Evolutionary conservation across 1,284 basidiomycete species (phyloP), one percentile per base, ranked within the genome.

Genomic region (Moesziomyces parantarcticus): DNA sequence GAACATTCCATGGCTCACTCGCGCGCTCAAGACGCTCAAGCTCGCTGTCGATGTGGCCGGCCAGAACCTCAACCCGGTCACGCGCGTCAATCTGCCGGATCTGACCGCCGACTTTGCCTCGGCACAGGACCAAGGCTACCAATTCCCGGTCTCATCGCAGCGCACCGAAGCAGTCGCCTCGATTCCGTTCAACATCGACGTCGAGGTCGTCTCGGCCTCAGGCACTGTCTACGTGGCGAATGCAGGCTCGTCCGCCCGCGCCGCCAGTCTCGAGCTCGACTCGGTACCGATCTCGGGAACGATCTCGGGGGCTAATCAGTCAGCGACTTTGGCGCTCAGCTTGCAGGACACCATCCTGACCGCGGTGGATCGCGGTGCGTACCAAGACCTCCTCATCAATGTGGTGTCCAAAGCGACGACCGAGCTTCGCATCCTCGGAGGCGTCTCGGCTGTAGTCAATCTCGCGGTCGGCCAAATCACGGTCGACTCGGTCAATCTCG

Each of bases 111-210:
- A 84, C 1, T 85, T 91, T 82, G 84, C 86, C n/a, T 36, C 23
- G 4, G 45, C 60, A 10, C 50, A 47, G 14, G 22, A 45, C 14
- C 49, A 64, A 10, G 50, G 56, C 5, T 79, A 67, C 53, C 55
- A 40, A 2, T 36, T 70, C 3, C 64, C 55, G 6, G 36, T 46
- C 8, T 60, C 52, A 3, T 52, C 46, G 7, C 85, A 88, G 49
- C 84, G 86, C 48, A 90, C 90, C 0, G 66, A 89, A 1, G 91
- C 90, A 13, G 84, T 86, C 60, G 91, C 90, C 79, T 88, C 88
- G 82, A 92, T 92, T 83, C 91, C 91, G 1, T 92, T 92, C 82
- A 89, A 89, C 6, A 92, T 92, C 84, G 88, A 88, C n/a, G 81
- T 92, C 47, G 89, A 90, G 76, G 89, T 90, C 29, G 80, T 90